A percentile compares a stretch with the other conserved stretches of the same genome.
phyloP scores from a whole-genome alignment of 345 rosid species.

The Eucalyptus curtisii region DNA sequence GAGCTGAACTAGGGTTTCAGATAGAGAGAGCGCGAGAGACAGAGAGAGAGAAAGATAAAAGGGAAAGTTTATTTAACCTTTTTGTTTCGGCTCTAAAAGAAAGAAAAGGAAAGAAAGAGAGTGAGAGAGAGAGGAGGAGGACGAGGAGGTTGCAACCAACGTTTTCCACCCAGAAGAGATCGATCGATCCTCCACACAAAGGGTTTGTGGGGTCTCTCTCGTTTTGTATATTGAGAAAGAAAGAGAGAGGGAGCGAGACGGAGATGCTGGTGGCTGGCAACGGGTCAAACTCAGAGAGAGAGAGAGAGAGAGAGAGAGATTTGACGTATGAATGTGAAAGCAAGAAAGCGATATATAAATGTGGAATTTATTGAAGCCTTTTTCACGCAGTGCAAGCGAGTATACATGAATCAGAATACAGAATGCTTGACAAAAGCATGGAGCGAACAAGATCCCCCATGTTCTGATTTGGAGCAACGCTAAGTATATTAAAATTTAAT shows the following conservation, averaged over 20 bases:
- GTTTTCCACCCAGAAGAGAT: conserved; percentile 31
- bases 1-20: conserved; percentile 13
- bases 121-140: neutral
- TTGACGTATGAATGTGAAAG: conserved; percentile 25
- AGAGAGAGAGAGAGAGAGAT: neutral
- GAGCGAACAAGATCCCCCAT: neutral
- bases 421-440: neutral
- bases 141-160: conserved; percentile 2
- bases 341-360: conserved; percentile 5
- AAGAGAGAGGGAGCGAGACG: conserved; percentile 17
- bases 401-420: neutral
- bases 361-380: neutral
- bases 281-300: conserved; percentile 69
- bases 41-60: neutral
- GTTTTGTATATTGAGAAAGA: neutral
- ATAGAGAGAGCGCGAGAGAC: neutral
- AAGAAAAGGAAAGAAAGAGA: neutral
- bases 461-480: neutral
- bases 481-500: neutral
- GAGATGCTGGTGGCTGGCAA: conserved; percentile 56
- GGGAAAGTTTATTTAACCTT: conserved; percentile 7
- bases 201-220: neutral
- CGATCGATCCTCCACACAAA: neutral
- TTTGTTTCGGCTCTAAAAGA: neutral
- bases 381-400: neutral